A percentile compares a stretch with the other conserved stretches of the same genome.
Evolutionary conservation across 2,329 filamentous ascomycete genomes (phyloP).

Genomic region (Neoascochyta sp.): DNA sequence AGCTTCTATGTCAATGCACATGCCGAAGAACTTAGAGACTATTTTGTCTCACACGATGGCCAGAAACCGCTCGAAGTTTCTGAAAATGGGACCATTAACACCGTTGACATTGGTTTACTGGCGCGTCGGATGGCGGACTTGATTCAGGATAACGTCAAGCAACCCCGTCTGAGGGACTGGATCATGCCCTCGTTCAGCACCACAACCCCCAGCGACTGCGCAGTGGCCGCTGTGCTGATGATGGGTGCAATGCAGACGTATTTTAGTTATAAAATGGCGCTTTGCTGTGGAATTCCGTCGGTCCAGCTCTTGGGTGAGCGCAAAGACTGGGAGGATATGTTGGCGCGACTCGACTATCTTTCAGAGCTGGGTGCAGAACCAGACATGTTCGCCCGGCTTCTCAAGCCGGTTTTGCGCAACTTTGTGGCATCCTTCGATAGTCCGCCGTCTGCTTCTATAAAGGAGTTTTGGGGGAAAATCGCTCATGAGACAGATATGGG

Average conservation of each 20-base stretch:
- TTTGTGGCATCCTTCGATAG: conserved; percentile 13
- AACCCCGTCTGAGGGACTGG: conserved; percentile 9
- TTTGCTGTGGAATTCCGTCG: conserved; percentile 15
- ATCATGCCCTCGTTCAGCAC: conserved; percentile 20
- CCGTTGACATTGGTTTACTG: conserved; percentile 3
- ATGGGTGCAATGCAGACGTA: conserved; percentile 17
- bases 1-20: conserved; percentile 25
- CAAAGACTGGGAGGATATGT: conserved; percentile 15
- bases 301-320: conserved; percentile 17
- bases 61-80: conserved; percentile 12
- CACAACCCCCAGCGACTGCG: conserved; percentile 11
- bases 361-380: conserved; percentile 7
- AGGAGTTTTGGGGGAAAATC: conserved; percentile 13
- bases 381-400: conserved; percentile 6
- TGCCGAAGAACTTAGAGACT: conserved; percentile 16
- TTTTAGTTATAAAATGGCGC: conserved; percentile 6
- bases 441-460: neutral
- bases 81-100: conserved; percentile 4
- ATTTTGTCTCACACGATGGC: conserved; percentile 35
- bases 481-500: conserved; percentile 1
- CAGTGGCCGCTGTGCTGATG: conserved; percentile 14
- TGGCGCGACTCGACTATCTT: conserved; percentile 11
- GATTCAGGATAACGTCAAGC: conserved; percentile 11
- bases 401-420: conserved; percentile 9
- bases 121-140: conserved; percentile 5